These are phyloP conservation scores for Tranzscheliella williamsii DNA, from an alignment of 1,284 basidiomycete genomes.

Conservation along the genomic window DNA sequence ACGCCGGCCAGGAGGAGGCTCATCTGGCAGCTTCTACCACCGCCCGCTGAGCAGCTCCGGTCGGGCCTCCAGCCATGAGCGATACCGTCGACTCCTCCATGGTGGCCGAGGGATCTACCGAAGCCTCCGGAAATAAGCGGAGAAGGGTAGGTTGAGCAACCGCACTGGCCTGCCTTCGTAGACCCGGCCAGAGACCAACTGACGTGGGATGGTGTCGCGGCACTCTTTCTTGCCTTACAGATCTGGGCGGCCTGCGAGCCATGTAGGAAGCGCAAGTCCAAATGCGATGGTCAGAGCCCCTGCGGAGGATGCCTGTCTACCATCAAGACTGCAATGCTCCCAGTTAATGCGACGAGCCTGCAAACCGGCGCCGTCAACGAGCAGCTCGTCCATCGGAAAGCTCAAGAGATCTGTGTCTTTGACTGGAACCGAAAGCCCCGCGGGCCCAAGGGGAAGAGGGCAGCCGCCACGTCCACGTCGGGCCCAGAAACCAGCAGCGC, in stretches of 20 bases:
- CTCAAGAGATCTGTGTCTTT: conserved; percentile 40
- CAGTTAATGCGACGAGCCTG: conserved; percentile 18
- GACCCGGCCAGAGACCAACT: too few relatives aligned
- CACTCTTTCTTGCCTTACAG: conserved; percentile 2
- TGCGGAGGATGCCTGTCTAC: conserved; percentile 42
- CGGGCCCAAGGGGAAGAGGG: conserved; percentile 45
- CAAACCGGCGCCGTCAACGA: conserved; percentile 21
- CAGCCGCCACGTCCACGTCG: conserved; percentile 27
- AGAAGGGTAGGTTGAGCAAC: conserved; percentile 33
- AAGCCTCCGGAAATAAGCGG: conserved; percentile 28
- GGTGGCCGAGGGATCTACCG: conserved; percentile 3
- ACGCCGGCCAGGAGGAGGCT: too few relatives aligned
- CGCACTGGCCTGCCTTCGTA: background rate
- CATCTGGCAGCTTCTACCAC: too few relatives aligned
- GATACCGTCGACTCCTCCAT: conserved; percentile 8
- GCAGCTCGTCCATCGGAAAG: conserved; percentile 17
- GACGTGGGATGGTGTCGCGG: too few relatives aligned
- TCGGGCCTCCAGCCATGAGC: conserved; percentile 20
- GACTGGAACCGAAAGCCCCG: conserved; percentile 50
- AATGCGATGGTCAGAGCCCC: conserved; percentile 43
- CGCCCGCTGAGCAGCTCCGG: too few relatives aligned
- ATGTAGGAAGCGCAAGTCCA: conserved; percentile 46
- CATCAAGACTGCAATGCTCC: conserved; percentile 31
- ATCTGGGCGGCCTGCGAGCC: conserved; percentile 52
- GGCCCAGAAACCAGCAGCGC: conserved; percentile 14